Evolutionary conservation across 1,284 basidiomycete genomes (phyloP).

Genomic region (Rhodotorula sp.): DNA sequence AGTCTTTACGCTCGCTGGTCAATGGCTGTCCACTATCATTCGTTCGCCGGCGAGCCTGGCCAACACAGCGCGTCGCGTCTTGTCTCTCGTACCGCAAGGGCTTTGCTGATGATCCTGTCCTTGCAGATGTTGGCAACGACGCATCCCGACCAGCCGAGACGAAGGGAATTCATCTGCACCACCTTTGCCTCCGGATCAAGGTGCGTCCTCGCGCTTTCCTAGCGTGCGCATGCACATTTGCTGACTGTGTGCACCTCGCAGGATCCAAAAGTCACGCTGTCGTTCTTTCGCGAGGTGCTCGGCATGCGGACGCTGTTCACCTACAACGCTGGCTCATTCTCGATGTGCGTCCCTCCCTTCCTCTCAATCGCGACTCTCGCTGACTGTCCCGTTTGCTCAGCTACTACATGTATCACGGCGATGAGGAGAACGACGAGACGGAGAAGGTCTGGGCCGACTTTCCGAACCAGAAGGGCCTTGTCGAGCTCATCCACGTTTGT

Average conservation of each 20-base stretch:
- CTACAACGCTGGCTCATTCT: constrained; percentile 34
- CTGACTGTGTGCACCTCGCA: background rate
- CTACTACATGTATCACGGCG: constrained; percentile 30
- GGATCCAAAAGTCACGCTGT: constrained; percentile 20
- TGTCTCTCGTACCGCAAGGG: too few relatives aligned
- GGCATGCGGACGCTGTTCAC: constrained; percentile 33
- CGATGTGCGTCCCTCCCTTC: constrained; percentile 15
- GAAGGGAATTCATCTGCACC: constrained; percentile 30
- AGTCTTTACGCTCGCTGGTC: background rate
- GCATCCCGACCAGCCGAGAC: constrained; percentile 16
- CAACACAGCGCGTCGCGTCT: constrained; percentile 10
- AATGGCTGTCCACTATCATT: constrained; percentile 4
- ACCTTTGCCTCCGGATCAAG: constrained; percentile 30
- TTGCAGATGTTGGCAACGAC: constrained; percentile 30
- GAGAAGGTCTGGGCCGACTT: constrained; percentile 28
- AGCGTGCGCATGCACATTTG: background rate
- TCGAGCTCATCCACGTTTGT: constrained; percentile 25
- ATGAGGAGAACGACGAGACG: constrained; percentile 24
- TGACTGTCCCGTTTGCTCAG: background rate
- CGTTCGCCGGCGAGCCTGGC: constrained; percentile 18
- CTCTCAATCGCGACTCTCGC: background rate
- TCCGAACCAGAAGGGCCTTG: constrained; percentile 27
- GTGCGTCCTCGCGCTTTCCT: background rate
- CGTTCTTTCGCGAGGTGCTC: constrained; percentile 31
- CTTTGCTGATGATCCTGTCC: background rate